A percentile compares a stretch with the other conserved stretches of the same genome.
phyloP scores from a whole-genome alignment of 2,329 filamentous ascomycete genomes.

The Mycosphaerelloides madeirae region DNA sequence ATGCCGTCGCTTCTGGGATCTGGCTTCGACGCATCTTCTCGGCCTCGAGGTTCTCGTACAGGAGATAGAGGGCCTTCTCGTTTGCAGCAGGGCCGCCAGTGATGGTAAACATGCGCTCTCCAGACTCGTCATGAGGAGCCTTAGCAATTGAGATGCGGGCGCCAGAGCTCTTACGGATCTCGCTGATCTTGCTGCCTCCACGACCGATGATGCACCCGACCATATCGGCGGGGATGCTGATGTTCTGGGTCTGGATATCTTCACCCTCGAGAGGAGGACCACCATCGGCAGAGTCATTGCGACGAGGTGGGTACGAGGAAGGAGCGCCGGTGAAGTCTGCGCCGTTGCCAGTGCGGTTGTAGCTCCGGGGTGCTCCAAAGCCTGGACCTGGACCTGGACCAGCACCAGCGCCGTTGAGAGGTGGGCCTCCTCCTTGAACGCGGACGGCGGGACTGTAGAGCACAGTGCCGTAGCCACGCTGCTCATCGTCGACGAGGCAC shows the following conservation, averaged over 20 bases:
- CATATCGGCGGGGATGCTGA: conserved; percentile 99
- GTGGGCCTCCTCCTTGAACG: conserved; percentile 59
- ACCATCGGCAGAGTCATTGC: conserved; percentile 65
- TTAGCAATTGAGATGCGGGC: conserved; percentile 98
- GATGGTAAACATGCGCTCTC: conserved; percentile 99
- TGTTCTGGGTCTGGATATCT: conserved; percentile 97
- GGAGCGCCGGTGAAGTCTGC: conserved; percentile 87
- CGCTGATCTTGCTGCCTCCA: conserved; percentile 93
- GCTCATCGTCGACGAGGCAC: conserved; percentile 95
- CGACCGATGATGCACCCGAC: conserved; percentile 98
- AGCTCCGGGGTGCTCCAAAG: conserved; percentile 55
- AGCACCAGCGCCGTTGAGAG: conserved; percentile 52
- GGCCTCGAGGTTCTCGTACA: conserved; percentile 98
- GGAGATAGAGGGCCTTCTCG: conserved; percentile 88
- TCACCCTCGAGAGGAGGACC: conserved; percentile 89
- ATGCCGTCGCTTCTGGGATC: conserved; percentile 45
- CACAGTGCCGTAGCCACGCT: conserved; percentile 92
- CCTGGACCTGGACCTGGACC: conserved; percentile 40
- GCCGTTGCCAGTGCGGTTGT: conserved; percentile 92
- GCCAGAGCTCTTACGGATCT: conserved; percentile 94
- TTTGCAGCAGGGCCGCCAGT: conserved; percentile 92
- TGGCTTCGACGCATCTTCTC: conserved; percentile 98
- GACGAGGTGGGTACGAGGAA: conserved; percentile 68
- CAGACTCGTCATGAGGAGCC: conserved; percentile 92
- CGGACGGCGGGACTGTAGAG: conserved; percentile 95